phyloP scores from a whole-genome alignment of 2,329 filamentous ascomycete genomes.

The Cryphonectria parasitica region DNA sequence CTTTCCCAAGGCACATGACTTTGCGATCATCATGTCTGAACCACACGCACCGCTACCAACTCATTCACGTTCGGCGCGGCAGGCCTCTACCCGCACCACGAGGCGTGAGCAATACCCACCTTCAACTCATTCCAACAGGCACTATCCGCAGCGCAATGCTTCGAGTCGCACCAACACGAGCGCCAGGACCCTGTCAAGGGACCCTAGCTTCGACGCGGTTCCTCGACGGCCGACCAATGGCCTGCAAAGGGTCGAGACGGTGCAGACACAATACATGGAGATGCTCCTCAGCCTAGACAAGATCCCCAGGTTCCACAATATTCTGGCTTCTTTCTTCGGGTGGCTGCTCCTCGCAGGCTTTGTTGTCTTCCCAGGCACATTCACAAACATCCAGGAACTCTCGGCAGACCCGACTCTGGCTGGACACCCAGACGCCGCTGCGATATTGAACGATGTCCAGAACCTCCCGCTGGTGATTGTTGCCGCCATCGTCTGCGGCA shows the following conservation, averaged over 20 bases:
- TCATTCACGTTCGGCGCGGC: neutral
- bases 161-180: conserved; percentile 22
- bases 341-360: conserved; percentile 58
- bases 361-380: conserved; percentile 56
- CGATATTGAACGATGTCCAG: conserved; percentile 10
- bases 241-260: conserved; percentile 19
- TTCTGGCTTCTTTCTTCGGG: conserved; percentile 45
- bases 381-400: conserved; percentile 42
- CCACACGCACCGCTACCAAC: neutral
- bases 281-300: conserved; percentile 52
- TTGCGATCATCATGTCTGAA: conserved; percentile 7
- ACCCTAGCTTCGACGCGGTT: neutral
- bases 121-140: neutral
- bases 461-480: conserved; percentile 45
- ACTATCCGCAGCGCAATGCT: conserved; percentile 3
- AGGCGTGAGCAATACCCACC: neutral
- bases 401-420: conserved; percentile 13
- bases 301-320: conserved; percentile 50
- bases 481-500: conserved; percentile 47
- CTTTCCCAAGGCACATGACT: neutral
- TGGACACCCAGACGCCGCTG: conserved; percentile 8
- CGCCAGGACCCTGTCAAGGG: conserved; percentile 1
- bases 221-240: conserved; percentile 16
- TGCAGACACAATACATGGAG: conserved; percentile 45
- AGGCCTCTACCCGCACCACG: neutral